Evolutionary conservation across 148 eudicot genomes (phyloP).

Genomic region (Cornus controversa): DNA sequence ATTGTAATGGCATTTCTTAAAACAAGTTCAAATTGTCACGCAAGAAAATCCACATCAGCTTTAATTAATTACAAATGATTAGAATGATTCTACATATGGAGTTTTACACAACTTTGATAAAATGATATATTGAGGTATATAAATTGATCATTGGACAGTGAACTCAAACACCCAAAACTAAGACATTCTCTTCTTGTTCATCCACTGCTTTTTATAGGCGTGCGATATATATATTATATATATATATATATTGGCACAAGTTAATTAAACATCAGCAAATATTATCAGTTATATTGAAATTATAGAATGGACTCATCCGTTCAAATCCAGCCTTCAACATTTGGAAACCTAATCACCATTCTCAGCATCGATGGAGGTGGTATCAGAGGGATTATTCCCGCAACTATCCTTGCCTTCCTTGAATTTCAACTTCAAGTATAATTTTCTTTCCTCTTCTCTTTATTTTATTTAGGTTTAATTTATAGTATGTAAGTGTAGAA

Average conservation of each 20-base stretch:
- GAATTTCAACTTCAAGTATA: conserved; percentile 27
- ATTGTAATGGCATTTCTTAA: no score
- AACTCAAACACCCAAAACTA: no score
- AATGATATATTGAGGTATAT: neutral
- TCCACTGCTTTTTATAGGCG: no score
- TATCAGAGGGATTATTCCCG: conserved; percentile 23
- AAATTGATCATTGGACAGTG: neutral
- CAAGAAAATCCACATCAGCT: conserved; percentile 1
- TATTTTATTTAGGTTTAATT: no score
- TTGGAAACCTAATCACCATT: conserved; percentile 9
- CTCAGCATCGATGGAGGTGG: conserved; percentile 48
- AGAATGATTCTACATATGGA: neutral
- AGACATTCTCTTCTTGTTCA: no score
- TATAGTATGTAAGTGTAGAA: no score
- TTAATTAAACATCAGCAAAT: no score
- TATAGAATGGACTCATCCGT: neutral
- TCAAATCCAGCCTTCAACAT: conserved; percentile 9
- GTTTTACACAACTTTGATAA: no score
- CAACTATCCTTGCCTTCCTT: conserved; percentile 22
- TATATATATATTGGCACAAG: no score
- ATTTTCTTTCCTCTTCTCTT: neutral
- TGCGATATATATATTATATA: no score
- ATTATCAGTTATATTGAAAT: no score
- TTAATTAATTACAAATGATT: neutral
- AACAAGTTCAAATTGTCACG: no score